Evolutionary conservation across 73 alveolate species (phyloP).

Genomic region (Paramecium sexaurelia): DNA sequence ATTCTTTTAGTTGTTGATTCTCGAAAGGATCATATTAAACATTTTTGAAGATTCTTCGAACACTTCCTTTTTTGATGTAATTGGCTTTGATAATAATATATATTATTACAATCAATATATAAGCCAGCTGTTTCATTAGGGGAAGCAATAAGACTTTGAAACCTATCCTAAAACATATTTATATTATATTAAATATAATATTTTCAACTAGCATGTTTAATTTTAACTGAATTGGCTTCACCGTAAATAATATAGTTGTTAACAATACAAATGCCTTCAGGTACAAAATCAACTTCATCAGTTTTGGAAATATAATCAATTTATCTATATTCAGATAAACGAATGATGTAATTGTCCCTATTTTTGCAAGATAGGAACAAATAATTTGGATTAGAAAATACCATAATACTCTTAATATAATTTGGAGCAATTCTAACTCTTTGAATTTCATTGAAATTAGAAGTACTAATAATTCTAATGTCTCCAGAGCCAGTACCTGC

Average conservation of each 20-base stretch:
- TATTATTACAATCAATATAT: neutral
- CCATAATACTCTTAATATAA: neutral
- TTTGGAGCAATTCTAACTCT: neutral
- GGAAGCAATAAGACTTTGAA: neutral
- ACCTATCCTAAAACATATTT: neutral
- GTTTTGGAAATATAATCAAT: conserved; percentile 14
- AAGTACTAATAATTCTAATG: neutral
- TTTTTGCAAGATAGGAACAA: neutral
- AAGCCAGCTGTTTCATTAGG: neutral
- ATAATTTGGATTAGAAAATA: neutral
- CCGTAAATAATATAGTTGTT: neutral
- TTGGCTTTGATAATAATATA: neutral
- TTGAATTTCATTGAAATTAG: neutral
- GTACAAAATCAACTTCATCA: neutral
- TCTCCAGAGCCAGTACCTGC: conserved; percentile 28
- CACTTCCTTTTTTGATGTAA: neutral
- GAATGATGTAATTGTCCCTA: conserved; percentile 10
- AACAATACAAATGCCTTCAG: neutral
- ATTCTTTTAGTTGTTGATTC: neutral
- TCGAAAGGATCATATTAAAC: neutral
- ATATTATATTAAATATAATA: neutral
- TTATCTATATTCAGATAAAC: neutral
- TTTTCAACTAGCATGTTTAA: neutral
- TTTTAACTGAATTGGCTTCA: conserved; percentile 33
- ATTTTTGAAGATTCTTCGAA: conserved; percentile 32